phyloP scores from a whole-genome alignment of 768 basidiomycete species.

The Lentinula aciculospora region DNA sequence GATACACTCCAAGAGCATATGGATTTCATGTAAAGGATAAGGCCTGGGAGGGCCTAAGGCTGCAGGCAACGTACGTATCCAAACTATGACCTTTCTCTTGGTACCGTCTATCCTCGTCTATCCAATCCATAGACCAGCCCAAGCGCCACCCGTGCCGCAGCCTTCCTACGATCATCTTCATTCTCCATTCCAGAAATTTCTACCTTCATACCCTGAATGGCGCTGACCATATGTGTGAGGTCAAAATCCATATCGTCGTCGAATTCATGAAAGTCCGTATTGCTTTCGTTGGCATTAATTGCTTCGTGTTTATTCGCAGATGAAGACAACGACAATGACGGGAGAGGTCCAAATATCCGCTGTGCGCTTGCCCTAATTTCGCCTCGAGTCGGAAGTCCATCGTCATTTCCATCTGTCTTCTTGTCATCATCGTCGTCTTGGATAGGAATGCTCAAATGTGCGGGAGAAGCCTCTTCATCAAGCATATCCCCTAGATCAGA shows the following conservation, averaged over 20 bases:
- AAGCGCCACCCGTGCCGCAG: constrained; percentile 68
- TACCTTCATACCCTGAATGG: constrained; percentile 64
- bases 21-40: not conserved
- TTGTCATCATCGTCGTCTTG: constrained; percentile 3
- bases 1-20: not conserved
- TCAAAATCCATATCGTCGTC: constrained; percentile 52
- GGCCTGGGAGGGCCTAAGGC: not conserved
- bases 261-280: constrained; percentile 16
- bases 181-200: constrained; percentile 67
- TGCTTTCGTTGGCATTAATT: not conserved
- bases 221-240: constrained; percentile 50
- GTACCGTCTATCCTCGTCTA: constrained; percentile 8
- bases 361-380: constrained; percentile 46
- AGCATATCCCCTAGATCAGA: constrained; percentile 52
- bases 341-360: constrained; percentile 43
- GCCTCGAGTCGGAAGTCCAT: constrained; percentile 36
- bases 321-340: not conserved
- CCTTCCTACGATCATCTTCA: constrained; percentile 56
- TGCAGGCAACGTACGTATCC: not conserved
- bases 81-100: not conserved
- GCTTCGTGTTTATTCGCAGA: not conserved
- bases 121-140: constrained; percentile 69
- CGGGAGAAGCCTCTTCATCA: constrained; percentile 15
- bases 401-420: constrained; percentile 22
- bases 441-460: constrained; percentile 8